These are phyloP conservation scores for Myxozyma nipponensis DNA, from an alignment of 805 yeast species.

Conservation along the genomic window DNA sequence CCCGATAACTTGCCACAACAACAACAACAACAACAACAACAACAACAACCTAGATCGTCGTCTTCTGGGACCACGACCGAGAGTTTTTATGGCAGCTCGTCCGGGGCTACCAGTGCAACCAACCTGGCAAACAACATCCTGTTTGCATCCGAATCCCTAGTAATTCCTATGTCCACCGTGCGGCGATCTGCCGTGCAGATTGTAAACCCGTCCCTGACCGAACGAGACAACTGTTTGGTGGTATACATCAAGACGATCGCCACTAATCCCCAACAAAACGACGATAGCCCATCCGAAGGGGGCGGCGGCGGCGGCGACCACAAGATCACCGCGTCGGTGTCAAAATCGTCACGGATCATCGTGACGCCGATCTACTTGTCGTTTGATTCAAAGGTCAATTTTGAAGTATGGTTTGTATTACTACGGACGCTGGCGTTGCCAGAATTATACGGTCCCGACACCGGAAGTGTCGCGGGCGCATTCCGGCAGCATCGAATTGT, in stretches of 20 bases:
- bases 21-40: too few species aligned
- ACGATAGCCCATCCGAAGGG: slow-evolving; percentile 5
- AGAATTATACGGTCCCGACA: slow-evolving; percentile 26
- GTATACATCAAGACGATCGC: slow-evolving; percentile 9
- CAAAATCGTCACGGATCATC: background rate
- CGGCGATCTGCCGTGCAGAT: slow-evolving; percentile 22
- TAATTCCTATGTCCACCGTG: slow-evolving; percentile 17
- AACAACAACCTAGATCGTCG: slow-evolving; percentile 1
- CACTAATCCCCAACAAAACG: slow-evolving; percentile 3
- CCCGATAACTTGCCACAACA: slow-evolving; percentile 13
- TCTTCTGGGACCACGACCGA: slow-evolving; percentile 2
- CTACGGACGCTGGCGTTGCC: slow-evolving; percentile 22
- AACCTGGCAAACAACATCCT: background rate
- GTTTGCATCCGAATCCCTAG: background rate
- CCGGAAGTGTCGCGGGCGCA: slow-evolving; percentile 16
- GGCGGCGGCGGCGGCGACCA: background rate
- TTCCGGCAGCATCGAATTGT: slow-evolving; percentile 19
- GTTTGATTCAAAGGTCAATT: slow-evolving; percentile 12
- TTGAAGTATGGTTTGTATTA: slow-evolving; percentile 25
- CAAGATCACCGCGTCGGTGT: background rate
- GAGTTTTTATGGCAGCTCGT: slow-evolving; percentile 1
- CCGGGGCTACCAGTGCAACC: background rate
- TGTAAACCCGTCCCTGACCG: slow-evolving; percentile 25
- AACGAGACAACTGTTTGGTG: slow-evolving; percentile 19
- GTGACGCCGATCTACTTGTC: slow-evolving; percentile 22